Evolutionary conservation across 768 basidiomycete genomes (phyloP).

Genomic region (Hygrocybe punicea): DNA sequence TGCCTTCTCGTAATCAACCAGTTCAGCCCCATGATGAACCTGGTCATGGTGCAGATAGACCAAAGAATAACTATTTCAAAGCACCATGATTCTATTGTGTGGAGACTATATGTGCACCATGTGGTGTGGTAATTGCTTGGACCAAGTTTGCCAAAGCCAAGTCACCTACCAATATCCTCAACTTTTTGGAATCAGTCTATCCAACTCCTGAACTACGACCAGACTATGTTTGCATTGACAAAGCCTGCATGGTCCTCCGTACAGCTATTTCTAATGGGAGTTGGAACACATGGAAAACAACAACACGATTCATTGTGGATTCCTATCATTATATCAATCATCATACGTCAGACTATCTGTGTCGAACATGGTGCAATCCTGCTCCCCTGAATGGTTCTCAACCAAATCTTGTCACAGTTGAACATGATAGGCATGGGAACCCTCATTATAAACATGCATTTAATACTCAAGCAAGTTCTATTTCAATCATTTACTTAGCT

Average conservation of each 20-base stretch:
- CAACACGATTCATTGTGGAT: constrained; percentile 24
- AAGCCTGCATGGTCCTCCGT: constrained; percentile 6
- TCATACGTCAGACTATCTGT: background rate
- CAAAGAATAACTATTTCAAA: constrained; percentile 4
- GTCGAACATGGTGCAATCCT: constrained; percentile 12
- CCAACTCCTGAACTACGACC: constrained; percentile 15
- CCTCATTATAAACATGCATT: constrained; percentile 17
- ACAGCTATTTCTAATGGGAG: constrained; percentile 6
- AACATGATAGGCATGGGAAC: constrained; percentile 20
- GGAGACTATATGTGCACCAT: background rate
- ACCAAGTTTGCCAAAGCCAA: constrained; percentile 28
- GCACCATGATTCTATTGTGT: background rate
- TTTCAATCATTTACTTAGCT: background rate
- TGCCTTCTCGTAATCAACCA: background rate
- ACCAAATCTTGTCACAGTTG: constrained; percentile 27
- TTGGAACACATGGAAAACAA: constrained; percentile 11
- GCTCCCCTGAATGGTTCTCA: constrained; percentile 27
- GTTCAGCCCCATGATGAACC: constrained; percentile 10
- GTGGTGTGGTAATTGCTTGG: constrained; percentile 26
- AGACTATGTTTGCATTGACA: constrained; percentile 19
- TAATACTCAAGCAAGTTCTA: background rate
- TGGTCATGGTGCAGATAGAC: background rate
- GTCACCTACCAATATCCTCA: constrained; percentile 20
- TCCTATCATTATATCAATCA: constrained; percentile 17
- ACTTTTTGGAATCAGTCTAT: constrained; percentile 19